Evolutionary conservation across 768 basidiomycete genomes (phyloP).

Genomic region (Mycena epipterygia): DNA sequence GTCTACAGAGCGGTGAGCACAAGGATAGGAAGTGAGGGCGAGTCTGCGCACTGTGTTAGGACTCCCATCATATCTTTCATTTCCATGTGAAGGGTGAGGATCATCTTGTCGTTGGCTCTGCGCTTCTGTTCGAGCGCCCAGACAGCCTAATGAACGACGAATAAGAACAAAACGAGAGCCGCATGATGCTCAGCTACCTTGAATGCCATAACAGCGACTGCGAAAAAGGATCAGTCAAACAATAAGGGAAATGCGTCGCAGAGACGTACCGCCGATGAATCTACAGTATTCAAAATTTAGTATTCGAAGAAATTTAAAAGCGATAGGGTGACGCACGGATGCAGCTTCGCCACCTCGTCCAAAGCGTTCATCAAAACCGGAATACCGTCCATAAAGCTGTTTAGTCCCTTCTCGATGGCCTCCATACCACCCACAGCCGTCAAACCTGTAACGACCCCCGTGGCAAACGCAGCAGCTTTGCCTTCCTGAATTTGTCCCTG

Average conservation of each 20-base stretch:
- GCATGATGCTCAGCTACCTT: conserved; percentile 16
- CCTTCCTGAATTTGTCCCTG: conserved; percentile 23
- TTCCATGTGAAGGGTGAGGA: conserved; percentile 49
- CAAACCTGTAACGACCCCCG: conserved; percentile 26
- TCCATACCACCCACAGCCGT: conserved; percentile 31
- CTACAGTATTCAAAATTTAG: not conserved
- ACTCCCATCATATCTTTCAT: conserved; percentile 56
- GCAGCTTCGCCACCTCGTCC: conserved; percentile 43
- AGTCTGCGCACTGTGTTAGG: conserved; percentile 46
- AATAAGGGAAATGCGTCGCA: not conserved
- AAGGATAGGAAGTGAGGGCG: not conserved
- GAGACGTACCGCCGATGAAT: conserved; percentile 41
- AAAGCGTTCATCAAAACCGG: conserved; percentile 40
- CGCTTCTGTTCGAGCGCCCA: conserved; percentile 54
- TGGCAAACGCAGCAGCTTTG: conserved; percentile 18
- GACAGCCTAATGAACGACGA: conserved; percentile 50
- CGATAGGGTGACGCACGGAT: conserved; percentile 35
- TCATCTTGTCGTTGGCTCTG: conserved; percentile 55
- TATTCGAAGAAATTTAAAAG: not conserved
- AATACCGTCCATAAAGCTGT: conserved; percentile 38
- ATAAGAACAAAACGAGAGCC: conserved; percentile 13
- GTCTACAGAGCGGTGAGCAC: conserved; percentile 22
- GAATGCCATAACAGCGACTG: conserved; percentile 38
- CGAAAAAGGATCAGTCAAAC: not conserved
- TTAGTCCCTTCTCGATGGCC: conserved; percentile 34